phyloP scores from a whole-genome alignment of 2,329 filamentous ascomycete species.

The Cordyceps militaris region DNA sequence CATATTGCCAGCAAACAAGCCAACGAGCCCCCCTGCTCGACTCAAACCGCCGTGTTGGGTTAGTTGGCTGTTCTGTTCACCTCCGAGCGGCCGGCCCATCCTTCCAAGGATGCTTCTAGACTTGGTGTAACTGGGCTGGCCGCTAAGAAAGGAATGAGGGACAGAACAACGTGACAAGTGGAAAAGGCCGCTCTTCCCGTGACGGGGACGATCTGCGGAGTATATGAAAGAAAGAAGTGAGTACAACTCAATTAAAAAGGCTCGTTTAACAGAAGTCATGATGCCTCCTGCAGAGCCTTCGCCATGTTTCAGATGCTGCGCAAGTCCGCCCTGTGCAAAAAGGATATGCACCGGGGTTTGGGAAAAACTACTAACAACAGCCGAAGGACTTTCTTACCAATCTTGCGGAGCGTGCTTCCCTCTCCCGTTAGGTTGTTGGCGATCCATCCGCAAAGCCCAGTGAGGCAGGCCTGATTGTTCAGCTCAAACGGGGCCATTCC shows the following conservation, averaged over 20 bases:
- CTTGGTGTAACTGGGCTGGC: neutral
- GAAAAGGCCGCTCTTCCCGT: neutral
- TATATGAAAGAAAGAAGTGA: neutral
- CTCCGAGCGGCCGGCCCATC: neutral
- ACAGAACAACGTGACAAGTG: neutral
- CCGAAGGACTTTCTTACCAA: neutral
- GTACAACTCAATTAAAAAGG: neutral
- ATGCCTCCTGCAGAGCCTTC: neutral
- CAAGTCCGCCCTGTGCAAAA: neutral
- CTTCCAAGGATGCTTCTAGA: neutral
- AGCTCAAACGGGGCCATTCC: neutral
- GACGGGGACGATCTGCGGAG: neutral
- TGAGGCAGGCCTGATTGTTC: neutral
- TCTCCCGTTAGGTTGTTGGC: neutral
- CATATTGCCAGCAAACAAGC: neutral
- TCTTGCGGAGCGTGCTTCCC: neutral
- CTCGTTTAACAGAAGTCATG: neutral
- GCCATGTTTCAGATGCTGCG: slow-evolving; percentile 3
- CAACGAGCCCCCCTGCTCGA: neutral
- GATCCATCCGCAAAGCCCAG: neutral
- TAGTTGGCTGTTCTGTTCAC: neutral
- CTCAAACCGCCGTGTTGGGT: neutral
- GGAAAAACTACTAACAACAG: neutral
- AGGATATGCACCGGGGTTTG: slow-evolving; percentile 2
- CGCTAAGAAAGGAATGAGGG: neutral